Conservation (phyloP, 805 yeast species). For the Barnettozyma populi region DNA sequence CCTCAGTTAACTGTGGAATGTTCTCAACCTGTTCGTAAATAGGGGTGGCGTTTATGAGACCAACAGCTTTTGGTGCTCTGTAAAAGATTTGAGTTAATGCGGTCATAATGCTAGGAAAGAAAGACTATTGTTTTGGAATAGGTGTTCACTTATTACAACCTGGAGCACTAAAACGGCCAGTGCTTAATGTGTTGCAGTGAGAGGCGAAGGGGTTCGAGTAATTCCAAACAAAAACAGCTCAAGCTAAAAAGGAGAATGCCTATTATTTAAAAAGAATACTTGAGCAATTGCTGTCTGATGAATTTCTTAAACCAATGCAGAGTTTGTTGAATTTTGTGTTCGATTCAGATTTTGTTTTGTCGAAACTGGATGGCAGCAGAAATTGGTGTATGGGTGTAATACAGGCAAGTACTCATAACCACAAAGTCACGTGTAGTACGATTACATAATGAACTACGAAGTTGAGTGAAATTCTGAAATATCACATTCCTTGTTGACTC, state of each 20-base stretch:
- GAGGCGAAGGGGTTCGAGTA: no score
- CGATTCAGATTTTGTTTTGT: background rate
- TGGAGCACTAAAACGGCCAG: no score
- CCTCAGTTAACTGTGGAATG: conserved; percentile 30
- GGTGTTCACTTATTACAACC: background rate
- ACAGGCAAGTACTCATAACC: background rate
- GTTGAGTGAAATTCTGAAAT: background rate
- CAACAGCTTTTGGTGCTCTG: conserved; percentile 54
- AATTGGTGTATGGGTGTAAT: background rate
- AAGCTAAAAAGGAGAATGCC: background rate
- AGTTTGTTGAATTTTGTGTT: background rate
- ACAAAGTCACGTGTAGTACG: background rate
- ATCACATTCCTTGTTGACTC: no score
- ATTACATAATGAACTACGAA: background rate
- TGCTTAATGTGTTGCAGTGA: background rate
- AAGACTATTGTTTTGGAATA: background rate
- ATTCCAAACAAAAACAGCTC: background rate
- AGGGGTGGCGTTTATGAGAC: conserved; percentile 45
- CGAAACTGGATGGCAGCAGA: background rate
- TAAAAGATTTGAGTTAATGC: conserved; percentile 25
- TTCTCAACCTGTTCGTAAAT: conserved; percentile 25
- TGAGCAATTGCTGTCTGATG: background rate
- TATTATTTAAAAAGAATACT: background rate
- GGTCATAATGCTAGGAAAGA: conserved; percentile 10
- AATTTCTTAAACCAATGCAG: background rate